Evolutionary conservation across 345 rosid genomes (phyloP).

Genomic region (Psidium friedrichsthalianum): DNA sequence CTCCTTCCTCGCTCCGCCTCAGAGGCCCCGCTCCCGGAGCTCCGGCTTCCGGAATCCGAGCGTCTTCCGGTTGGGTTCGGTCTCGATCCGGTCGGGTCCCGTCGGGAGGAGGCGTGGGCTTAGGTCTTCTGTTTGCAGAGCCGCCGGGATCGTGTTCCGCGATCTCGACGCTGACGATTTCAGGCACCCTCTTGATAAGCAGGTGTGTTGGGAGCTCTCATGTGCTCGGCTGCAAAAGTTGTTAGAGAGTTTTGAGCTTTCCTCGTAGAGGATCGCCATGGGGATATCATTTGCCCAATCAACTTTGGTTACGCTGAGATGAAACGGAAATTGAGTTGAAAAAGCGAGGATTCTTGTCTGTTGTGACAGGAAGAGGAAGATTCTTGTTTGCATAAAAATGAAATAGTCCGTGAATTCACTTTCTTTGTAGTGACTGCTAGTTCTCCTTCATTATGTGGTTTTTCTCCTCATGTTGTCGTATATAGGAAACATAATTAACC

Average conservation of each 20-base stretch:
- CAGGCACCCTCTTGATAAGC: slow-evolving; percentile 84
- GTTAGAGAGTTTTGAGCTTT: background rate
- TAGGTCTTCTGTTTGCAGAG: slow-evolving; percentile 39
- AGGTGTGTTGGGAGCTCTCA: slow-evolving; percentile 25
- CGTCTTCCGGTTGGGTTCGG: background rate
- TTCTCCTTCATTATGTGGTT: background rate
- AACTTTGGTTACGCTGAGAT: background rate
- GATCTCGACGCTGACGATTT: slow-evolving; percentile 96
- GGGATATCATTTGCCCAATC: too few species aligned
- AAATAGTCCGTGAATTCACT: background rate
- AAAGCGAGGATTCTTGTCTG: background rate
- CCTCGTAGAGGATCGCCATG: background rate
- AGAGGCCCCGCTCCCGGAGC: slow-evolving; percentile 7
- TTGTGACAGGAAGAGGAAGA: background rate
- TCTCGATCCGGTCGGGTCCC: slow-evolving; percentile 11
- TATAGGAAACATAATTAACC: background rate
- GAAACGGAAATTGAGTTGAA: background rate
- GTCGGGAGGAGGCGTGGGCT: slow-evolving; percentile 17
- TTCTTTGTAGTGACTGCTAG: background rate
- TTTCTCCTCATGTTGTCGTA: background rate
- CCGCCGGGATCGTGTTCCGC: slow-evolving; percentile 54
- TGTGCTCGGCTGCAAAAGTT: background rate
- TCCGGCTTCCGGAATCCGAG: slow-evolving; percentile 9
- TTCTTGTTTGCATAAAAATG: background rate
- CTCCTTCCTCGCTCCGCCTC: slow-evolving; percentile 21